These are phyloP conservation scores for Ammopiptanthus mongolicus DNA, from an alignment of 306 rosid species.

Conservation along the genomic window DNA sequence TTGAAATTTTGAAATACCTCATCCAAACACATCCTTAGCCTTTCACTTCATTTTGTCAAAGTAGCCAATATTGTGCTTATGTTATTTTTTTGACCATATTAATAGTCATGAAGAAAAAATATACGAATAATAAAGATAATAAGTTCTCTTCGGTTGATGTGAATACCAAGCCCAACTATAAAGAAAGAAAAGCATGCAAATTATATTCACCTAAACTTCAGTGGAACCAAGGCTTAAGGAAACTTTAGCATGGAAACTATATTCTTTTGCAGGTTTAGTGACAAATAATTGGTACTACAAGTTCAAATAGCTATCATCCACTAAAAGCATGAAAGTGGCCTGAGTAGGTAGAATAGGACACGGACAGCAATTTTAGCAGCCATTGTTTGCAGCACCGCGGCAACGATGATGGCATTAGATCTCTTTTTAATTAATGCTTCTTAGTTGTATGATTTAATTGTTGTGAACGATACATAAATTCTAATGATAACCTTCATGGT, in stretches of 20 bases:
- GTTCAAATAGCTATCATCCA: slow-evolving; percentile 7
- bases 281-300: slow-evolving; percentile 19
- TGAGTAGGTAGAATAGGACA: slow-evolving; percentile 13
- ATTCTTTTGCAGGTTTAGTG: slow-evolving; percentile 10
- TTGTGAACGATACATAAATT: too few relatives aligned
- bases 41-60: slow-evolving; percentile 1
- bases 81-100: slow-evolving; percentile 22
- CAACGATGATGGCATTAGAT: too few relatives aligned
- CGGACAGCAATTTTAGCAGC: background rate
- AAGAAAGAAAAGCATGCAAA: slow-evolving; percentile 6
- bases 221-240: slow-evolving; percentile 19
- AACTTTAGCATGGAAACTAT: background rate
- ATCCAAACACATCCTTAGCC: too few relatives aligned
- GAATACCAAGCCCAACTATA: slow-evolving; percentile 25
- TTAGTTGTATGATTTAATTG: too few relatives aligned
- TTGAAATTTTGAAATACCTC: too few relatives aligned
- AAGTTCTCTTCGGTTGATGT: slow-evolving; percentile 10
- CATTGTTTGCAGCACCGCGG: background rate
- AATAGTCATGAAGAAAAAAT: background rate
- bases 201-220: slow-evolving; percentile 12
- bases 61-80: slow-evolving; percentile 10
- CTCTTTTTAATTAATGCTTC: too few relatives aligned
- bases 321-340: slow-evolving; percentile 27
- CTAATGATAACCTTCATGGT: too few relatives aligned
- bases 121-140: background rate